Conservation (phyloP, 805 yeast species). For the Alloascoidea hylecoeti region DNA sequence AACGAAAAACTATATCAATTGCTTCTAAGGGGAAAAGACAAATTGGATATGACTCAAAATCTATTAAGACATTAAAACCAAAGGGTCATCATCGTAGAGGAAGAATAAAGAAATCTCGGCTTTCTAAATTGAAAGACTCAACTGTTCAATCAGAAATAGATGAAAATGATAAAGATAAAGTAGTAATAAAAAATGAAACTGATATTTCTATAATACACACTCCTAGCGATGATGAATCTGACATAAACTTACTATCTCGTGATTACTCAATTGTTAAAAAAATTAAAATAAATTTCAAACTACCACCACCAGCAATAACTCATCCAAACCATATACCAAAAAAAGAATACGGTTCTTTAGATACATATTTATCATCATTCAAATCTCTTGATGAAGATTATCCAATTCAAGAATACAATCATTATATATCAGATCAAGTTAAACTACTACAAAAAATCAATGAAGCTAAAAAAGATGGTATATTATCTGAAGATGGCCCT, state of each 20-base stretch:
- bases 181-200: too few species aligned
- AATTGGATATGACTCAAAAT: too few species aligned
- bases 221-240: slow-evolving; percentile 8
- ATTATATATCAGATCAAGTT: slow-evolving; percentile 38
- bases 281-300: slow-evolving; percentile 8
- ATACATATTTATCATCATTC: slow-evolving; percentile 37
- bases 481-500: slow-evolving; percentile 5
- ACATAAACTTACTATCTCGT: slow-evolving; percentile 4
- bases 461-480: slow-evolving; percentile 26
- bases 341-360: slow-evolving; percentile 25
- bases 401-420: slow-evolving; percentile 42
- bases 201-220: slow-evolving; percentile 13
- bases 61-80: too few species aligned
- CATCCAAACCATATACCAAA: slow-evolving; percentile 44
- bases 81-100: too few species aligned
- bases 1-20: too few species aligned
- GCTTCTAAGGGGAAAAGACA: too few species aligned
- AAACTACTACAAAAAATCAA: slow-evolving; percentile 26
- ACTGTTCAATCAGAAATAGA: too few species aligned
- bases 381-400: slow-evolving; percentile 49
- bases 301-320: slow-evolving; percentile 33
- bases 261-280: too few species aligned
- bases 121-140: too few species aligned
- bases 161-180: slow-evolving; percentile 16
- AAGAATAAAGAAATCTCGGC: too few species aligned